Base-by-base conservation (phyloP, 2,329 filamentous ascomycete genomes). In the Microdochium nivale region DNA sequence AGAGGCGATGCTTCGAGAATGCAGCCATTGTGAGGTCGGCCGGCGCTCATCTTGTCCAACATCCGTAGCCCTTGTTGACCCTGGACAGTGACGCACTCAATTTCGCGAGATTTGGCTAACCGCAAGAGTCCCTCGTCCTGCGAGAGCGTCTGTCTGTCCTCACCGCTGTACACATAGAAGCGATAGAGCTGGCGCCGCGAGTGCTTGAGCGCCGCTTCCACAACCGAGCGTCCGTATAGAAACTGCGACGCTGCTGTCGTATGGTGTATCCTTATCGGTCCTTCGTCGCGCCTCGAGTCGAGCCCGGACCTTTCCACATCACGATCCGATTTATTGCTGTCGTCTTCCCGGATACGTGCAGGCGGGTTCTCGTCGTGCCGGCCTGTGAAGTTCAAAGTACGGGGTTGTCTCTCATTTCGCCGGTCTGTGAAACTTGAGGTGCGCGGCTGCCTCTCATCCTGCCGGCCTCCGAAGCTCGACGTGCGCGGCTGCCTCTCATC, bases 181-280 rank as follows among this genome's bases (percentile, higher is more conserved):
- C 84, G 87, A 72, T 96, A 95, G 2, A 95, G 70, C 61, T 88
- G 83, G 52, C 94, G 83, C 32, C 82, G 77, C 11, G 74, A 74
- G 47, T 70, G 65, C 57, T 78, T 82, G 21, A 99, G 72, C 0
- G 90, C 91, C 21, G 91, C 87, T 55, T 87, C 78, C 23, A 97
- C 89, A 1, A 88, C 83, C 2, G 87, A 88, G 46, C 80, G 81
- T 5, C 94, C 94, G 64, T 95, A 97, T 2, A 99, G 74, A 60
- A 96, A 97, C 55, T 96, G 87, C 0, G 91, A 96, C 4, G 89
- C 88, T 0, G 92, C 87, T 1, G 90, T 95, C 0, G 88, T 90
- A 63, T 92, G 62, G 44, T 56, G 60, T n/a, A 67, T 56, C 8
- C 64, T 63, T 25, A 82, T 48, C 69, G 68, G 52, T 64, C 56